Evolutionary conservation across 2,329 filamentous ascomycete genomes (phyloP).

Genomic region (Cercospora zeae-maydis): DNA sequence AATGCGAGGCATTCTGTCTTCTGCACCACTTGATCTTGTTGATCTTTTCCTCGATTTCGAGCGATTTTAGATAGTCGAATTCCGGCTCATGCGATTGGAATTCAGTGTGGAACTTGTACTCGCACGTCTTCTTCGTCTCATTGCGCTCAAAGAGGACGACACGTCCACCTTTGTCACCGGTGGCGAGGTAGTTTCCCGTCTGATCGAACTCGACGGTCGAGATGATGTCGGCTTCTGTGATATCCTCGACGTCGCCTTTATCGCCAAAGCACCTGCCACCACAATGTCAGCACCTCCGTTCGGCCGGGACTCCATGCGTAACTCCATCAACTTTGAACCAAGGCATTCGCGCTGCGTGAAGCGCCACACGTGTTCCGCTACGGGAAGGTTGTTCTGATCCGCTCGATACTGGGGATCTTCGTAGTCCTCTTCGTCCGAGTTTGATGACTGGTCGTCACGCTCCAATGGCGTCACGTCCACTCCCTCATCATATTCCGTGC

Average conservation of each 20-base stretch:
- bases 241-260: slow-evolving; percentile 98
- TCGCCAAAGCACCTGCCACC: slow-evolving; percentile 87
- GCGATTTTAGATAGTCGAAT: slow-evolving; percentile 98
- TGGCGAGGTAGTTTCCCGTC: slow-evolving; percentile 83
- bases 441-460: background rate
- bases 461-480: background rate
- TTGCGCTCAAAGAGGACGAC: slow-evolving; percentile 89
- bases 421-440: slow-evolving; percentile 8
- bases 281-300: background rate
- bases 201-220: slow-evolving; percentile 89
- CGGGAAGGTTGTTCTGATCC: slow-evolving; percentile 7
- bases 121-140: slow-evolving; percentile 99
- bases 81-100: slow-evolving; percentile 99
- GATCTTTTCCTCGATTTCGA: slow-evolving; percentile 99
- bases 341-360: slow-evolving; percentile 22
- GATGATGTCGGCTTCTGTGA: slow-evolving; percentile 94
- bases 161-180: slow-evolving; percentile 82
- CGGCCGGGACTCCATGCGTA: background rate
- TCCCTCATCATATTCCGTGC: background rate
- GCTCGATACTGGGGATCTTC: slow-evolving; percentile 15
- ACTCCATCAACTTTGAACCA: background rate
- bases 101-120: slow-evolving; percentile 99
- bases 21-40: slow-evolving; percentile 99
- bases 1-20: slow-evolving; percentile 97
- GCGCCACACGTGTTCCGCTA: slow-evolving; percentile 18